These are phyloP conservation scores for Colletotrichum noveboracense DNA, from an alignment of 2,329 filamentous ascomycete genomes.

Conservation along the genomic window DNA sequence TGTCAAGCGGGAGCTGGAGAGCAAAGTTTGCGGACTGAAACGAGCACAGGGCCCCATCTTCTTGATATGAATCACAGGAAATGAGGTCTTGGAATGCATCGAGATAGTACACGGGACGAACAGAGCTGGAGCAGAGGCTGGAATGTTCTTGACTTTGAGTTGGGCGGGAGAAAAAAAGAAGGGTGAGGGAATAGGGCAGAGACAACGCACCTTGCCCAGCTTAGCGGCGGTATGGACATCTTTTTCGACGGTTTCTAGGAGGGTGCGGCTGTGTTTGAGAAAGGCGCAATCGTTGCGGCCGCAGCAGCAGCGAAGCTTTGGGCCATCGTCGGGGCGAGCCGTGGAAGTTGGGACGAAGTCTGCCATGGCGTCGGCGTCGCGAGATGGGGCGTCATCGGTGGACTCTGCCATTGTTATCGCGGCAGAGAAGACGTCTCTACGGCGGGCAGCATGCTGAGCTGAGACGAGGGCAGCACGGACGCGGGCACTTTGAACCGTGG, in stretches of 20 bases:
- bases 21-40: slow-evolving; percentile 27
- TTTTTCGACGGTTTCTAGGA: slow-evolving; percentile 82
- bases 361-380: slow-evolving; percentile 15
- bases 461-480: not conserved
- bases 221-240: slow-evolving; percentile 87
- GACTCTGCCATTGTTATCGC: slow-evolving; percentile 20
- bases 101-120: not conserved
- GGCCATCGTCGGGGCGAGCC: slow-evolving; percentile 24
- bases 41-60: slow-evolving; percentile 17
- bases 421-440: slow-evolving; percentile 3
- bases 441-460: slow-evolving; percentile 15
- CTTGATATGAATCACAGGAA: slow-evolving; percentile 3
- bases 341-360: slow-evolving; percentile 19
- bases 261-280: slow-evolving; percentile 78
- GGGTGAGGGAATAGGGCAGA: slow-evolving; percentile 7
- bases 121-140: not conserved
- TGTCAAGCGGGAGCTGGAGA: slow-evolving; percentile 20
- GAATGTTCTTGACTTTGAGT: slow-evolving; percentile 11
- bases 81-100: slow-evolving; percentile 20
- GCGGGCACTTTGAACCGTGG: not conserved
- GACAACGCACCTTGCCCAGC: slow-evolving; percentile 83
- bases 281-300: slow-evolving; percentile 80
- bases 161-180: not conserved
- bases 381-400: slow-evolving; percentile 7
- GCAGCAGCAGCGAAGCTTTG: slow-evolving; percentile 77